Conservation (phyloP, 306 rosid species). For the Ormosia emarginata region DNA sequence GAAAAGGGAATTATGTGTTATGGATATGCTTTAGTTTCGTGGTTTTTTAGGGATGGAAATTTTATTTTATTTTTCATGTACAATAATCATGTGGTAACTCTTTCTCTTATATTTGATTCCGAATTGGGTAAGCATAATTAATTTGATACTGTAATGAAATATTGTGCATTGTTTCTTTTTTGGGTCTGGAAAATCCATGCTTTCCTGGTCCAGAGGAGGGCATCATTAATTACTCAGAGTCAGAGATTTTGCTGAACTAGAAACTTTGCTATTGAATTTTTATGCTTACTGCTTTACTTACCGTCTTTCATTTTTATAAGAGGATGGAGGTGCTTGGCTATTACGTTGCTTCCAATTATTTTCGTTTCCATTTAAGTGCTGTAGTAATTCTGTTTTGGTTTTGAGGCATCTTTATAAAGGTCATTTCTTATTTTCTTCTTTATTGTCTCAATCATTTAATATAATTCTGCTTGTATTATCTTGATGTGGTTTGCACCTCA, state of each 20-base stretch:
- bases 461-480: not conserved
- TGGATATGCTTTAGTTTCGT: conserved; percentile 15
- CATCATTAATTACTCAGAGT: conserved; percentile 30
- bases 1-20: conserved; percentile 20
- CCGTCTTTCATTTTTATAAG: not conserved
- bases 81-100: not conserved
- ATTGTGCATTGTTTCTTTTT: conserved; percentile 3
- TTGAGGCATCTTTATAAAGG: not conserved
- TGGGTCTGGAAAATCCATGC: conserved; percentile 31
- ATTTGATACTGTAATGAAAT: conserved; percentile 16
- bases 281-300: not conserved
- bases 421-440: not conserved
- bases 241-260: conserved; percentile 17
- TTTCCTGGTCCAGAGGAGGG: conserved; percentile 11
- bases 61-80: not conserved
- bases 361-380: not conserved
- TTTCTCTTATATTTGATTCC: conserved; percentile 26
- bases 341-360: conserved; percentile 3
- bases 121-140: conserved; percentile 28
- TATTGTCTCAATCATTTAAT: conserved; percentile 7
- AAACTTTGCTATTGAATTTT: conserved; percentile 9
- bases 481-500: not conserved
- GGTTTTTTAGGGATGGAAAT: not conserved
- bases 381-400: conserved; percentile 3
- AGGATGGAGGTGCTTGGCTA: conserved; percentile 15